Conservation (phyloP, 2,329 filamentous ascomycete genomes). For the Alternaria longipes region DNA sequence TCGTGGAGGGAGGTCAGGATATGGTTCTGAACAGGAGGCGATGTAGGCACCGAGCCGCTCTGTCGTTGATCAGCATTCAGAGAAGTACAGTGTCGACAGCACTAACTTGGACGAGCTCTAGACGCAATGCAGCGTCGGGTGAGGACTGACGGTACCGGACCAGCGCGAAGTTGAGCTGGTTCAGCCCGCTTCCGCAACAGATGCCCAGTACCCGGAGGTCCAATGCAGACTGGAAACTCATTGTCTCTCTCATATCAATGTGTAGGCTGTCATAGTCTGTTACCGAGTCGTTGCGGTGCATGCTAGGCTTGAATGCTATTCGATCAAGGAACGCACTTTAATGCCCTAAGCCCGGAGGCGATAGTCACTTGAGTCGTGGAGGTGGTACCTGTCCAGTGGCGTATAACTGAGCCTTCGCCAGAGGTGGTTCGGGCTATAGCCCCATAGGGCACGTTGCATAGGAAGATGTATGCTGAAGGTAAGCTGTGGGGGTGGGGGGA, state of each 20-base stretch:
- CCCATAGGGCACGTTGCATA: constrained; percentile 2
- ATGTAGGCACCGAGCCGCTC: constrained; percentile 66
- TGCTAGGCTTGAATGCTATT: constrained; percentile 3
- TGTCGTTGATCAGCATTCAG: constrained; percentile 32
- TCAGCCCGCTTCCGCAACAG: constrained; percentile 64
- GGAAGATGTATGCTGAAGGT: neutral
- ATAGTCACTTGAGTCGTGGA: neutral
- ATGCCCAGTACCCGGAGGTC: constrained; percentile 65
- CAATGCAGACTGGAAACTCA: constrained; percentile 37
- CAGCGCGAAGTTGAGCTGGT: constrained; percentile 67
- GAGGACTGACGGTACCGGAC: constrained; percentile 65
- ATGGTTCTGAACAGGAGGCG: constrained; percentile 63
- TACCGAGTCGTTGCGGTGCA: constrained; percentile 27
- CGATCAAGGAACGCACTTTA: neutral
- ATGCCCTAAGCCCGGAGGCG: neutral
- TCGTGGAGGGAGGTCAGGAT: constrained; percentile 67
- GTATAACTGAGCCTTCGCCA: neutral
- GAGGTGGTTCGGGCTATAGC: neutral
- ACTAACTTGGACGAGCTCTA: constrained; percentile 59
- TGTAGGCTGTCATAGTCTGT: constrained; percentile 10
- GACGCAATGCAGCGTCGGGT: constrained; percentile 63
- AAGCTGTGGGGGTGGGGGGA: neutral
- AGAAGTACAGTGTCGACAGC: neutral
- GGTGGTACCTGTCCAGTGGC: neutral
- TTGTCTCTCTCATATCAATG: neutral